Evolutionary conservation across 2,329 filamentous ascomycete species (phyloP).

Genomic region (Ophiostoma sp.): DNA sequence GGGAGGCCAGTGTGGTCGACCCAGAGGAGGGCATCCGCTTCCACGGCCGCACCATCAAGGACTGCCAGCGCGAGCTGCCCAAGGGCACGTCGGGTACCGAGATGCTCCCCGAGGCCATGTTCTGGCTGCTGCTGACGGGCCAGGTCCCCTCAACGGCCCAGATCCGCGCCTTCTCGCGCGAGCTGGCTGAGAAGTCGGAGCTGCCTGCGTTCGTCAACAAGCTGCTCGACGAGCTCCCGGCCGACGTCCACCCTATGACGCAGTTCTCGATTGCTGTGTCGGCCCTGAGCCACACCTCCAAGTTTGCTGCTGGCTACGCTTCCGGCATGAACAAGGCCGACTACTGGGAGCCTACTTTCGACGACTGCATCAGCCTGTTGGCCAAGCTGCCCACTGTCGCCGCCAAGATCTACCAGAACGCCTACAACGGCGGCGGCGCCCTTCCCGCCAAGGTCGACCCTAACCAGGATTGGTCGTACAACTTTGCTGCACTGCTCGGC

Average conservation of each 20-base stretch:
- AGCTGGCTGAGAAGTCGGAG: slow-evolving; percentile 81
- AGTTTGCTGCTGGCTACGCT: slow-evolving; percentile 92
- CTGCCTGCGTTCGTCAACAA: slow-evolving; percentile 81
- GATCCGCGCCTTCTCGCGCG: slow-evolving; percentile 76
- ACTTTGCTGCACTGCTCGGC: slow-evolving; percentile 95
- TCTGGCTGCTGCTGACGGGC: slow-evolving; percentile 95
- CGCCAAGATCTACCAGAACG: slow-evolving; percentile 95
- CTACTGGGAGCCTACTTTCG: slow-evolving; percentile 98
- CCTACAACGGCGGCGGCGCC: slow-evolving; percentile 72
- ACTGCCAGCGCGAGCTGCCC: slow-evolving; percentile 90
- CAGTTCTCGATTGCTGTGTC: slow-evolving; percentile 95
- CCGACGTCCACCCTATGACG: slow-evolving; percentile 94
- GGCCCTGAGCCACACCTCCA: slow-evolving; percentile 91
- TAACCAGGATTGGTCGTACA: slow-evolving; percentile 95
- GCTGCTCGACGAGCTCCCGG: slow-evolving; percentile 88
- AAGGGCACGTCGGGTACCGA: slow-evolving; percentile 91
- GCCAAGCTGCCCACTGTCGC: slow-evolving; percentile 96
- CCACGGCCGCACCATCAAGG: slow-evolving; percentile 96
- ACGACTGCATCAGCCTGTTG: slow-evolving; percentile 89
- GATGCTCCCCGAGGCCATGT: slow-evolving; percentile 99
- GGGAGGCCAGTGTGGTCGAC: slow-evolving; percentile 97
- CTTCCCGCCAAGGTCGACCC: slow-evolving; percentile 75
- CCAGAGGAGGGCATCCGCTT: slow-evolving; percentile 97
- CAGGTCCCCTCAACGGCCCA: slow-evolving; percentile 82
- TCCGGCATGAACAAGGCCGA: slow-evolving; percentile 89